These are phyloP conservation scores for Lepidium africanum DNA, from an alignment of 345 rosid genomes.

Conservation along the genomic window DNA sequence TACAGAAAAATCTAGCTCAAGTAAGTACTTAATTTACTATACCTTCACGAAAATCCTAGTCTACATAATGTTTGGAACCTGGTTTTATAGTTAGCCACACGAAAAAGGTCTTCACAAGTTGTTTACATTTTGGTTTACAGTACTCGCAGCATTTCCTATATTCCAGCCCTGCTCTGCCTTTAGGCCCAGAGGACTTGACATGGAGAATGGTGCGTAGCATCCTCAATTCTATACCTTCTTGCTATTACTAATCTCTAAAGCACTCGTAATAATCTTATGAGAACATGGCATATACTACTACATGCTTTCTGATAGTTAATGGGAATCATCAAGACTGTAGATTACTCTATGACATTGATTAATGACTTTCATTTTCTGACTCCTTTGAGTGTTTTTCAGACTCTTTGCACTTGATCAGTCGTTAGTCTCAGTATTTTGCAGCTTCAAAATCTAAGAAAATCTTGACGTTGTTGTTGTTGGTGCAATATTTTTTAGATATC, in stretches of 20 bases:
- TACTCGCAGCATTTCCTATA: slow-evolving; percentile 75
- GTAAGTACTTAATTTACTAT: slow-evolving; percentile 28
- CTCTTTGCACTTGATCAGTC: not conserved
- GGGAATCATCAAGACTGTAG: not conserved
- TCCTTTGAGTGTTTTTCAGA: not conserved
- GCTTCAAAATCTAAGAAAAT: not conserved
- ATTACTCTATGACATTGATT: not conserved
- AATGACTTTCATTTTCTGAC: not conserved
- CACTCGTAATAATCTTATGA: no score
- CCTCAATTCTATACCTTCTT: not conserved
- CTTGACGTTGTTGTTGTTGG: not conserved
- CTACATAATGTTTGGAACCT: not conserved
- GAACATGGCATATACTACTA: no score
- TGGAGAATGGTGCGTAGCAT: slow-evolving; percentile 84
- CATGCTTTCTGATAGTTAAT: not conserved
- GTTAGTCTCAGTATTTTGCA: not conserved
- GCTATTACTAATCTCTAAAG: not conserved
- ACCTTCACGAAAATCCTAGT: not conserved
- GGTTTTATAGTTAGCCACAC: not conserved
- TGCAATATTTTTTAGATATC: slow-evolving; percentile 32
- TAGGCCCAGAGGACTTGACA: slow-evolving; percentile 93
- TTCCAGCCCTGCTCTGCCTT: slow-evolving; percentile 86
- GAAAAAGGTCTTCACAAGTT: not conserved
- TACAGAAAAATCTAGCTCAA: slow-evolving; percentile 63
- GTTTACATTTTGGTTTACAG: slow-evolving; percentile 31